phyloP scores from a whole-genome alignment of 176 grass and related monocot species.

The Musa itinerans region DNA sequence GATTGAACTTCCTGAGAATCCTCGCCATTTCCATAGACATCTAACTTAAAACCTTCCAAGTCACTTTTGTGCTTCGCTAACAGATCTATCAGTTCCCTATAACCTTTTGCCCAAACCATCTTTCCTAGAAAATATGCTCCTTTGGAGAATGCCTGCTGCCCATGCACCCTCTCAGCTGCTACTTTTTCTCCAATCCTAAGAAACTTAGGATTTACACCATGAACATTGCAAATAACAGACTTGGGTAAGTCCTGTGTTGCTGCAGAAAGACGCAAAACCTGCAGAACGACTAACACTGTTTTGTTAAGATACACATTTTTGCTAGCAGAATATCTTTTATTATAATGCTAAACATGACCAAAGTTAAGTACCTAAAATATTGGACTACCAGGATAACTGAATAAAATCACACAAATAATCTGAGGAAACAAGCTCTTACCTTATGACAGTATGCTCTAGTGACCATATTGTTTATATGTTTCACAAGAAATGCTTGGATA shows the following conservation, averaged over 20 bases:
- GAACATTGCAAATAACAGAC: conserved; percentile 86
- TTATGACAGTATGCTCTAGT: conserved; percentile 79
- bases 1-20: conserved; percentile 78
- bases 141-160: conserved; percentile 59
- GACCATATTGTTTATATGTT: conserved; percentile 84
- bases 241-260: conserved; percentile 91
- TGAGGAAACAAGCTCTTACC: conserved; percentile 7
- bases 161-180: conserved; percentile 40
- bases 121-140: conserved; percentile 95
- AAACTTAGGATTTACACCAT: conserved; percentile 92
- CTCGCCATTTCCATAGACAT: conserved; percentile 80
- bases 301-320: not conserved
- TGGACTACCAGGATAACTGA: not conserved
- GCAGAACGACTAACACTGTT: not conserved
- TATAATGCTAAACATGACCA: too few species aligned
- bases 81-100: conserved; percentile 81
- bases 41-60: conserved; percentile 68
- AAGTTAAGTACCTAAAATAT: not conserved
- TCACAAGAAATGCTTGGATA: conserved; percentile 84
- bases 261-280: conserved; percentile 78
- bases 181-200: conserved; percentile 69
- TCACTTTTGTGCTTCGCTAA: conserved; percentile 62
- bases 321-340: too few species aligned
- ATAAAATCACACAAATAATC: not conserved
- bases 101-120: conserved; percentile 98